phyloP scores from a whole-genome alignment of 192 early-diverging fungal genomes.

The Backusella luteola region DNA sequence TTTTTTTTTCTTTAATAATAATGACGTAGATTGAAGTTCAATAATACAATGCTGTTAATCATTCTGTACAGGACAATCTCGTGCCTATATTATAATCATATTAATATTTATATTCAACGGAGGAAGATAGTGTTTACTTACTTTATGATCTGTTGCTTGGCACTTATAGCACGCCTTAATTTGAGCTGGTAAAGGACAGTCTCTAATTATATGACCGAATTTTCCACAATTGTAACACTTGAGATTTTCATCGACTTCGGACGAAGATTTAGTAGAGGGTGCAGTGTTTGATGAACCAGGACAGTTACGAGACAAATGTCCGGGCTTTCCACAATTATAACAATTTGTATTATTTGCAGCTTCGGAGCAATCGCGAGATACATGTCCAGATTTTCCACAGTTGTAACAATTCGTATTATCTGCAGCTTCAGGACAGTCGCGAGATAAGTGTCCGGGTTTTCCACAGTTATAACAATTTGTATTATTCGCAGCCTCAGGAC shows the following conservation, averaged over 20 bases:
- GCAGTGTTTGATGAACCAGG: neutral
- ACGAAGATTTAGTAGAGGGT: neutral
- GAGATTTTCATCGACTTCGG: neutral
- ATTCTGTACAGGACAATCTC: neutral
- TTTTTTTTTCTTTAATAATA: neutral
- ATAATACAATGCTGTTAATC: neutral
- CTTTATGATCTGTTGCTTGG: slow-evolving; percentile 41
- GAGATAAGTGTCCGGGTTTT: slow-evolving; percentile 25
- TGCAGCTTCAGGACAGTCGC: slow-evolving; percentile 18
- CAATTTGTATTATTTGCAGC: slow-evolving; percentile 16
- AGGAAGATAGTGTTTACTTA: neutral
- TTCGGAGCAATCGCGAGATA: slow-evolving; percentile 29
- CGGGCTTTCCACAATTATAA: slow-evolving; percentile 28
- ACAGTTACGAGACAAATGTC: slow-evolving; percentile 33
- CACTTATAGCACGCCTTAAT: slow-evolving; percentile 50
- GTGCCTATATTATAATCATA: neutral
- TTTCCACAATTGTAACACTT: slow-evolving; percentile 41
- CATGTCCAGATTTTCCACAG: slow-evolving; percentile 29
- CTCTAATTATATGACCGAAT: slow-evolving; percentile 28
- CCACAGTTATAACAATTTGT: slow-evolving; percentile 37
- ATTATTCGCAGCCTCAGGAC: slow-evolving; percentile 17
- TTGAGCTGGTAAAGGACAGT: slow-evolving; percentile 24
- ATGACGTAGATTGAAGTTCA: neutral
- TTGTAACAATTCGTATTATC: slow-evolving; percentile 13
- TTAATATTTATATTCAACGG: neutral